Evolutionary conservation across 179 eudicot genomes (phyloP).

Genomic region (Beta corolliflora): DNA sequence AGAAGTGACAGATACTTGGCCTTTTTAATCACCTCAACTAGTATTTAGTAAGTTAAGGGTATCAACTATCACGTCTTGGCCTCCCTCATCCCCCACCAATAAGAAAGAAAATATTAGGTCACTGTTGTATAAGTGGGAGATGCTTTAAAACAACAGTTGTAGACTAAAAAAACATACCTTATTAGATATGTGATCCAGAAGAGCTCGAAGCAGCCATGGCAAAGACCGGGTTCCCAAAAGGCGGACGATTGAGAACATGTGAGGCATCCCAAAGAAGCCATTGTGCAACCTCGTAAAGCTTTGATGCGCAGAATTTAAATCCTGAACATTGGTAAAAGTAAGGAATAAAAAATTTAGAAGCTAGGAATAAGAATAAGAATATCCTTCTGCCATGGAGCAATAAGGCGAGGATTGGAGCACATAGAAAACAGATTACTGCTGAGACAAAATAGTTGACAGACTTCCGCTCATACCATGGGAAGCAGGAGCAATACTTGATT

Average conservation of each 20-base stretch:
- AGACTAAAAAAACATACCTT: constrained; percentile 48
- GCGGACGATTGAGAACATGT: constrained; percentile 75
- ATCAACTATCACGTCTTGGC: neutral
- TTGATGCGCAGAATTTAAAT: constrained; percentile 93
- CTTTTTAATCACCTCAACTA: too few relatives aligned
- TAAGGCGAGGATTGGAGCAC: neutral
- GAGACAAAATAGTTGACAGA: neutral
- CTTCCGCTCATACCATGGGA: constrained; percentile 18
- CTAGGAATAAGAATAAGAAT: neutral
- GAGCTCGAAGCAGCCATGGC: constrained; percentile 98
- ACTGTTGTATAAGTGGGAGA: neutral
- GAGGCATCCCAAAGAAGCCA: constrained; percentile 97
- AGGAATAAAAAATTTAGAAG: neutral
- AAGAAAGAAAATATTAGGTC: neutral
- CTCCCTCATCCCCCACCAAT: neutral
- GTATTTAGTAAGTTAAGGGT: too few relatives aligned
- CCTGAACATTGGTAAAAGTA: constrained; percentile 42
- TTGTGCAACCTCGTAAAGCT: constrained; percentile 87
- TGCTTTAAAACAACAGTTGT: neutral
- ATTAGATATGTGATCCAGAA: constrained; percentile 86
- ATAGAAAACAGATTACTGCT: neutral
- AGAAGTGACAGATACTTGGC: too few relatives aligned
- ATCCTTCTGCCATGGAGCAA: neutral
- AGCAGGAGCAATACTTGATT: constrained; percentile 11
- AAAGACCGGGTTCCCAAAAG: constrained; percentile 87